A percentile compares a stretch with the other conserved stretches of the same genome.
These are phyloP conservation scores for Hypoxylon rubiginosum DNA, from an alignment of 2,329 filamentous ascomycete species.

Conservation along the genomic window DNA sequence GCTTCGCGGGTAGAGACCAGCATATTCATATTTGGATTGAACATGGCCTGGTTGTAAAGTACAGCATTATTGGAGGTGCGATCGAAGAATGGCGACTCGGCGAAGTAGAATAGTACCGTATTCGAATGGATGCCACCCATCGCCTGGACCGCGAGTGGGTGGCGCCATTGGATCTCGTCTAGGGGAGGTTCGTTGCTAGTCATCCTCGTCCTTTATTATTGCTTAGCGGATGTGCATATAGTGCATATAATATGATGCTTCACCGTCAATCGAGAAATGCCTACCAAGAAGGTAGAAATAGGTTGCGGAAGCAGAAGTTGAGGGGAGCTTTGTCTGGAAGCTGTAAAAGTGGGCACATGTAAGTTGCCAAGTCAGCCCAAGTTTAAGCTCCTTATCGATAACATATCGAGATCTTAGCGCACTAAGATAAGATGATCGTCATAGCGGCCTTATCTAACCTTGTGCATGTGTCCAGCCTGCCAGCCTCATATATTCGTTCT, in stretches of 20 bases:
- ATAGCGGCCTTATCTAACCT: background rate
- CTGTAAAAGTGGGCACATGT: background rate
- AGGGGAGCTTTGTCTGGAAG: background rate
- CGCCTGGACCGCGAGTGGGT: constrained; percentile 61
- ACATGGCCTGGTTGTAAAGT: constrained; percentile 72
- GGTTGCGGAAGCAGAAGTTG: background rate
- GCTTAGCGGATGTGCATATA: background rate
- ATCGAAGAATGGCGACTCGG: constrained; percentile 77
- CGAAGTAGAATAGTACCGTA: constrained; percentile 76
- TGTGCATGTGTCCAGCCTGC: background rate
- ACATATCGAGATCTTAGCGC: background rate
- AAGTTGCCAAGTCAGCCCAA: background rate
- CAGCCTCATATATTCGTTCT: constrained; percentile 1
- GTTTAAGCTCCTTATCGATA: constrained; percentile 32
- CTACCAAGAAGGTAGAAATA: background rate
- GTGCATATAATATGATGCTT: constrained; percentile 2
- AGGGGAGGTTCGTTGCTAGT: constrained; percentile 58
- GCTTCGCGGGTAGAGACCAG: constrained; percentile 72
- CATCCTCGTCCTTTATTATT: constrained; percentile 35
- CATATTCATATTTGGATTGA: constrained; percentile 70
- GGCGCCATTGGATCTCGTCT: constrained; percentile 77
- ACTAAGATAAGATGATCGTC: background rate
- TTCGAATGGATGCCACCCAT: constrained; percentile 75
- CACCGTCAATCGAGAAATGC: background rate
- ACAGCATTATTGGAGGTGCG: constrained; percentile 76